Evolutionary conservation across 495 filamentous ascomycete species (phyloP).

Genomic region (Aspergillus diversus): DNA sequence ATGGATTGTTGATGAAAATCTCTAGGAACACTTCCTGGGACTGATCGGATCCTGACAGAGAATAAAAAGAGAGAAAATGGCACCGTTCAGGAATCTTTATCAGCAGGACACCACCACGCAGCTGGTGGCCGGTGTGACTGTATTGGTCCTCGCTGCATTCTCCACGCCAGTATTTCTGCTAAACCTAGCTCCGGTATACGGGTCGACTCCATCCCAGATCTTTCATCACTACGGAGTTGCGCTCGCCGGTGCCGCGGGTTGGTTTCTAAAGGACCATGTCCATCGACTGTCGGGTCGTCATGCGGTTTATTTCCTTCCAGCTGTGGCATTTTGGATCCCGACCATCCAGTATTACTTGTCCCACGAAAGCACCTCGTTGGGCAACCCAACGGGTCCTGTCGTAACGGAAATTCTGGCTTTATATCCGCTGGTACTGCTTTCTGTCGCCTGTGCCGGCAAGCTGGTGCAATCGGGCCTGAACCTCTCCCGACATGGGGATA

Average conservation of each 20-base stretch:
- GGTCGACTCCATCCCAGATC: slow-evolving; percentile 70
- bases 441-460: slow-evolving; percentile 65
- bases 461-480: slow-evolving; percentile 60
- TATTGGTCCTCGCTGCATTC: slow-evolving; percentile 71
- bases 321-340: slow-evolving; percentile 76
- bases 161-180: slow-evolving; percentile 76
- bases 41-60: slow-evolving; percentile 5
- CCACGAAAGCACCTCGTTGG: slow-evolving; percentile 62
- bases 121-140: slow-evolving; percentile 37
- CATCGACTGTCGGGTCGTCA: slow-evolving; percentile 45
- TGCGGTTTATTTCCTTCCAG: slow-evolving; percentile 57
- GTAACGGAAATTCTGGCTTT: slow-evolving; percentile 72
- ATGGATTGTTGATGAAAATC: neutral
- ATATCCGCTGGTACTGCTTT: slow-evolving; percentile 72
- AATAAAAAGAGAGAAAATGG: slow-evolving; percentile 23
- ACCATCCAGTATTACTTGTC: slow-evolving; percentile 69
- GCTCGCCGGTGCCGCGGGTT: slow-evolving; percentile 63
- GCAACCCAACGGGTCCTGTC: slow-evolving; percentile 70
- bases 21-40: slow-evolving; percentile 11
- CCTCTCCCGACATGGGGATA: slow-evolving; percentile 57
- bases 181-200: slow-evolving; percentile 82
- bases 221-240: slow-evolving; percentile 71
- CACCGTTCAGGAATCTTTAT: slow-evolving; percentile 33
- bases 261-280: slow-evolving; percentile 58
- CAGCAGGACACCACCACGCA: slow-evolving; percentile 35